Evolutionary conservation across 2,329 filamentous ascomycete species (phyloP).

Genomic region (Penicillium italicum): DNA sequence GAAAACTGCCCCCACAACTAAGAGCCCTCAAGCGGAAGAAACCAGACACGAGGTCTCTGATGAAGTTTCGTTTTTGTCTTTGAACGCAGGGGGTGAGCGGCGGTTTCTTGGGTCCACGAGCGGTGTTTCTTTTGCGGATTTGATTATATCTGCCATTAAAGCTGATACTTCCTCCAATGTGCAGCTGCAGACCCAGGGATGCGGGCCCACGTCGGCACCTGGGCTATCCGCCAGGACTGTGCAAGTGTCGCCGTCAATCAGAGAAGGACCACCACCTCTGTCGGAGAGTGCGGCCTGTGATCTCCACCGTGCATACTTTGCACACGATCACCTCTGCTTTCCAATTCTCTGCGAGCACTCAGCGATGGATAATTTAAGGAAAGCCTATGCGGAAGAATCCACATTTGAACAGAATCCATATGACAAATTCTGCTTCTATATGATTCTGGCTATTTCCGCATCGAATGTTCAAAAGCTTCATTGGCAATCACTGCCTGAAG

Average conservation of each 20-base stretch:
- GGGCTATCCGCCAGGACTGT: not conserved
- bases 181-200: not conserved
- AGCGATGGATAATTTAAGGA: not conserved
- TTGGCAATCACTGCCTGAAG: slow-evolving; percentile 44
- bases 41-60: slow-evolving; percentile 32
- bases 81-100: slow-evolving; percentile 43
- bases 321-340: not conserved
- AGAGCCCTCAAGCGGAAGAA: not conserved
- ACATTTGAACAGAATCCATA: not conserved
- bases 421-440: not conserved
- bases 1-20: not conserved
- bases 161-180: not conserved
- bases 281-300: not conserved
- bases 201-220: not conserved
- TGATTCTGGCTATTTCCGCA: slow-evolving; percentile 16
- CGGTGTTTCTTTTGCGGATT: slow-evolving; percentile 41
- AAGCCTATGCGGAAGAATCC: not conserved
- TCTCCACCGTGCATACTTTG: not conserved
- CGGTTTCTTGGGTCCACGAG: slow-evolving; percentile 40
- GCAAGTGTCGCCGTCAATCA: not conserved
- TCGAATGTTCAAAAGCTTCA: slow-evolving; percentile 46
- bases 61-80: slow-evolving; percentile 45
- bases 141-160: slow-evolving; percentile 29
- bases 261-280: not conserved
- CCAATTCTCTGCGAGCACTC: not conserved